Evolutionary conservation across 1,284 basidiomycete species (phyloP).

Genomic region (Hortiboletus rubellus): DNA sequence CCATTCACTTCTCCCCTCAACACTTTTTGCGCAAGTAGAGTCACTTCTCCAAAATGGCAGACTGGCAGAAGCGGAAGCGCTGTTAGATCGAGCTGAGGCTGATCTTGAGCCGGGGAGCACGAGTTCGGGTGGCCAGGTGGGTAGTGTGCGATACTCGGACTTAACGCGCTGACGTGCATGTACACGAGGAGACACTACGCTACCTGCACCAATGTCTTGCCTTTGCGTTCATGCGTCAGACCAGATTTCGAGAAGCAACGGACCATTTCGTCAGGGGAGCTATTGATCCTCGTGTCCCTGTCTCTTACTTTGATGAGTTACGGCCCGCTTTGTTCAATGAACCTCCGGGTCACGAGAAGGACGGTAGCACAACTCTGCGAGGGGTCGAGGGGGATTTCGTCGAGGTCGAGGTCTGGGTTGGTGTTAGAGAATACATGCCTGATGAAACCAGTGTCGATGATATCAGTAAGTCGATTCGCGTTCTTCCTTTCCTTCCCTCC

Average conservation of each 20-base stretch:
- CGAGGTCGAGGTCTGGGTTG: slow-evolving; percentile 59
- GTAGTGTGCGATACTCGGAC: background rate
- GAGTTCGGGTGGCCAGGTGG: slow-evolving; percentile 12
- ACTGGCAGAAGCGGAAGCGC: slow-evolving; percentile 61
- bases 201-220: slow-evolving; percentile 80
- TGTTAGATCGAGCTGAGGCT: slow-evolving; percentile 48
- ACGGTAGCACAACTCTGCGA: slow-evolving; percentile 35
- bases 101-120: slow-evolving; percentile 14
- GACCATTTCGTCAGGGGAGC: slow-evolving; percentile 68
- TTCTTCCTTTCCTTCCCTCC: slow-evolving; percentile 22
- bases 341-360: background rate
- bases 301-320: slow-evolving; percentile 76
- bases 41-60: slow-evolving; percentile 63
- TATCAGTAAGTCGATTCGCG: slow-evolving; percentile 61
- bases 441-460: slow-evolving; percentile 63
- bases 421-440: slow-evolving; percentile 67
- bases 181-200: slow-evolving; percentile 60
- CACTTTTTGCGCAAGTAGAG: slow-evolving; percentile 72
- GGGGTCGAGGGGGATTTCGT: slow-evolving; percentile 55
- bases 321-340: slow-evolving; percentile 55
- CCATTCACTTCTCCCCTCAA: slow-evolving; percentile 69
- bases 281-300: slow-evolving; percentile 72
- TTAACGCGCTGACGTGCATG: slow-evolving; percentile 3
- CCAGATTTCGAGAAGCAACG: slow-evolving; percentile 77
- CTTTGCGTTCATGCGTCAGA: slow-evolving; percentile 69